Evolutionary conservation across 139 green algal genomes (phyloP).

Genomic region (Tetradesmus obliquus): DNA sequence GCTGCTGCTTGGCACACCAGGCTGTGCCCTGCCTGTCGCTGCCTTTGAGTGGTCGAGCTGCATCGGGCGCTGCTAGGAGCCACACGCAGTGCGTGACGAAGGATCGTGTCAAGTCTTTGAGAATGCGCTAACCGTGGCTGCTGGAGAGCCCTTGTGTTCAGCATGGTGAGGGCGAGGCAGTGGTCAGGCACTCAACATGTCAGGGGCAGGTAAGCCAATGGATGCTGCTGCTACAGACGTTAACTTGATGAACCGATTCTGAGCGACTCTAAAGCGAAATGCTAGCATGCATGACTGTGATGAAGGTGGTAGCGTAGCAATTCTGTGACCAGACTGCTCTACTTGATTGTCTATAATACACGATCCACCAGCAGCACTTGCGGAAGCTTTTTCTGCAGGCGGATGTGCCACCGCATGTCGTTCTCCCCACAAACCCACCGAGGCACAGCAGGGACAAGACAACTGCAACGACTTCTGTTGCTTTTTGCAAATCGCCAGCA

Average conservation of each 20-base stretch:
- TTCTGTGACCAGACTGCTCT: too few relatives aligned
- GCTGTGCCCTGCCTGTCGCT: background rate
- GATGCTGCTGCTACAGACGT: background rate
- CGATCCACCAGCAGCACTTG: too few relatives aligned
- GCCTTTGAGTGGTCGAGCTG: background rate
- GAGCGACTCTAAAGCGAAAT: too few relatives aligned
- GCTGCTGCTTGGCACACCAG: constrained; percentile 16
- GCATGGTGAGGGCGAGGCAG: background rate
- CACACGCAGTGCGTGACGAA: background rate
- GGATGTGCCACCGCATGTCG: too few relatives aligned
- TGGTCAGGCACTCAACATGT: background rate
- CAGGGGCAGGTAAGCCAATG: background rate
- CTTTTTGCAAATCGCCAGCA: background rate
- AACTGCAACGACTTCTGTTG: background rate
- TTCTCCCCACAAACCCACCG: background rate
- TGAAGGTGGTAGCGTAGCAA: too few relatives aligned
- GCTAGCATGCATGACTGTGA: too few relatives aligned
- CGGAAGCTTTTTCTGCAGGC: too few relatives aligned
- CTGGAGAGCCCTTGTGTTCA: background rate
- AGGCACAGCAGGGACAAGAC: background rate
- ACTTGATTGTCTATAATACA: too few relatives aligned
- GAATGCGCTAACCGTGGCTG: background rate
- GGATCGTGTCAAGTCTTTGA: background rate
- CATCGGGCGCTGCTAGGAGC: background rate
- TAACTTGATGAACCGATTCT: too few relatives aligned